Evolutionary conservation across 768 basidiomycete genomes (phyloP).

Genomic region (Filobasidium wieringae): DNA sequence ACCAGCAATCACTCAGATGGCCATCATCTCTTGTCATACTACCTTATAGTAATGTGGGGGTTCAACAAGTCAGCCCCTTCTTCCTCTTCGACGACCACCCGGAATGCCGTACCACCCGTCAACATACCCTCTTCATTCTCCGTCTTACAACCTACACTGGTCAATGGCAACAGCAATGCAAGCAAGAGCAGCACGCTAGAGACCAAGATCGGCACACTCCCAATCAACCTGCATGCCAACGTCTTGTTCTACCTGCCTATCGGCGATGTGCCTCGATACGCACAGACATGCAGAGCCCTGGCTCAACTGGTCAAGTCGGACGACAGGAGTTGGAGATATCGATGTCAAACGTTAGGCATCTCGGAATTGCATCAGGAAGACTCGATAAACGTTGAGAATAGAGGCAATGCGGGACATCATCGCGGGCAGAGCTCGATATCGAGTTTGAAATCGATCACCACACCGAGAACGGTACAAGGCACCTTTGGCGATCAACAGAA

Average conservation of each 20-base stretch:
- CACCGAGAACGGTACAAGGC: too few species aligned
- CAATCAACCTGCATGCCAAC: conserved; percentile 61
- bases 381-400: neutral
- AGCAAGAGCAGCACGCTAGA: conserved; percentile 16
- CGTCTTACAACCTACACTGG: conserved; percentile 31
- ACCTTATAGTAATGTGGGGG: too few species aligned
- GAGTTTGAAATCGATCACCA: conserved; percentile 46
- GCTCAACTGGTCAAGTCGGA: conserved; percentile 50
- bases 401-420: conserved; percentile 38
- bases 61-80: too few species aligned
- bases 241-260: conserved; percentile 64
- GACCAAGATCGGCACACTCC: conserved; percentile 60
- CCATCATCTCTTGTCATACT: too few species aligned
- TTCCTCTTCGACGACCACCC: too few species aligned
- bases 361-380: conserved; percentile 9
- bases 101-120: too few species aligned
- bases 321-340: conserved; percentile 64
- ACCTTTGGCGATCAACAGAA: conserved; percentile 26
- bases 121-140: conserved; percentile 13
- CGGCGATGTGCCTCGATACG: conserved; percentile 67
- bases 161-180: conserved; percentile 18
- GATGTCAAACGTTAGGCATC: conserved; percentile 52
- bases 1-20: too few species aligned
- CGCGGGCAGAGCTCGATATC: conserved; percentile 39
- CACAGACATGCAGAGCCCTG: conserved; percentile 54